phyloP scores from a whole-genome alignment of 495 filamentous ascomycete genomes.

The Talaromyces nanjingensis region DNA sequence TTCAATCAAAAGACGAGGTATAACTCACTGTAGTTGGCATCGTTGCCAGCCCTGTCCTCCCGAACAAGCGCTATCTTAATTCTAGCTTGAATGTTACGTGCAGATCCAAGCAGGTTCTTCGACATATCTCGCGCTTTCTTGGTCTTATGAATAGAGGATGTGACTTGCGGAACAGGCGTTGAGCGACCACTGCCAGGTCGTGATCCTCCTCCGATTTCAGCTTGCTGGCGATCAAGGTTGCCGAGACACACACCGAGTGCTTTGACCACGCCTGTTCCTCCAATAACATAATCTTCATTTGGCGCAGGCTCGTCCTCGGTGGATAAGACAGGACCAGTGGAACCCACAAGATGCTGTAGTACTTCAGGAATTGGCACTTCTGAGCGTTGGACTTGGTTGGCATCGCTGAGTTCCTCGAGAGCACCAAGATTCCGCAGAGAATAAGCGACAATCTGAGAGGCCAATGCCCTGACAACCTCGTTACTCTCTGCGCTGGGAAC shows the following conservation, averaged over 20 bases:
- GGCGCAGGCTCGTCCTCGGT: constrained; percentile 67
- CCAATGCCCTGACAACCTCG: constrained; percentile 87
- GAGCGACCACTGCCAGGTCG: constrained; percentile 43
- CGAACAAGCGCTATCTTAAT: constrained; percentile 80
- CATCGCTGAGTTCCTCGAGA: constrained; percentile 33
- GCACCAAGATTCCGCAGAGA: constrained; percentile 85
- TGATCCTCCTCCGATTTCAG: constrained; percentile 30
- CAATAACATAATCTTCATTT: constrained; percentile 92
- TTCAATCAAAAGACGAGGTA: neutral
- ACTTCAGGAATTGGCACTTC: constrained; percentile 54
- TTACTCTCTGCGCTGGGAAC: constrained; percentile 69
- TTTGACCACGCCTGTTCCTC: constrained; percentile 91
- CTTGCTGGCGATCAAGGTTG: constrained; percentile 46
- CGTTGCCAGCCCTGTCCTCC: constrained; percentile 60
- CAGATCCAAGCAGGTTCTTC: constrained; percentile 75
- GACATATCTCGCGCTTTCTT: constrained; percentile 86
- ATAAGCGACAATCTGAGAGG: constrained; percentile 88
- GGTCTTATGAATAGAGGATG: constrained; percentile 25
- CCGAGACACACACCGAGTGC: constrained; percentile 83
- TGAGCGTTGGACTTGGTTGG: constrained; percentile 25
- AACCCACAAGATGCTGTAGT: constrained; percentile 57
- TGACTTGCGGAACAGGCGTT: constrained; percentile 44
- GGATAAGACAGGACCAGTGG: constrained; percentile 45
- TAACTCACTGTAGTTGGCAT: constrained; percentile 69
- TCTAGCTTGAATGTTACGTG: constrained; percentile 76